Evolutionary conservation across 2,329 filamentous ascomycete genomes (phyloP), one percentile per base, ranked within the genome.

Genomic region (Pseudodiploospora longispora): DNA sequence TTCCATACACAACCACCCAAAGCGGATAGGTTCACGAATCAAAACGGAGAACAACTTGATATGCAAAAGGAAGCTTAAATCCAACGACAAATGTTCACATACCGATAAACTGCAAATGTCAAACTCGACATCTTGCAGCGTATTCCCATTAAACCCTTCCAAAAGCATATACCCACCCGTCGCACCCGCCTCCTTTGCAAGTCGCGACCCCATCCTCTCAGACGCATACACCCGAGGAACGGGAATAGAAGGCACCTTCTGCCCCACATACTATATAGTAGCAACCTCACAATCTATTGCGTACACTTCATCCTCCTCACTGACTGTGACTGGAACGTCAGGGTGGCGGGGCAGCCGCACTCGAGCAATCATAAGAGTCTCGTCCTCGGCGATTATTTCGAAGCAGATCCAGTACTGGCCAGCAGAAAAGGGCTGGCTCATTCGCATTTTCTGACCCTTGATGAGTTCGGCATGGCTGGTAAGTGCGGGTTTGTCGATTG

Each of bases 381-480:
- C 43, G 19, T 58, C 53, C 30, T 51, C 46, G 4, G 50, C 51
- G 28, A 58, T 31, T 32, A 58, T 36, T 39, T 59, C 53, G 31
- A 59, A 57, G 38, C 50, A 56, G 29, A 52, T 48, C 53, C 51
- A 55, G 32, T 57, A 57, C 36, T 60, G 52, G 2, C 58, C 58
- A 5, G 55, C 59, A 1, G 57, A 59, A 42, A 61, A 60, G 5
- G 55, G 53, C 40, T 55, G 38, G 43, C 58, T 60, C 44, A 59
- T 50, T 27, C n/a, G 48, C 39, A 53, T n/a, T 34, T 55, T 56
- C 46, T 57, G 54, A 30, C 44, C 44, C 37, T 38, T 51, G 27
- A 55, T 30, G n/a, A 34, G 42, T 42, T 54, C 43, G 10, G 53
- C 52, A 44, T 59, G 55, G n/a, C 28, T 12, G 10, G 54, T 3